These are phyloP conservation scores for Phytophthora hybrid DNA, from an alignment of 352 stramenopile genomes.

Conservation along the genomic window DNA sequence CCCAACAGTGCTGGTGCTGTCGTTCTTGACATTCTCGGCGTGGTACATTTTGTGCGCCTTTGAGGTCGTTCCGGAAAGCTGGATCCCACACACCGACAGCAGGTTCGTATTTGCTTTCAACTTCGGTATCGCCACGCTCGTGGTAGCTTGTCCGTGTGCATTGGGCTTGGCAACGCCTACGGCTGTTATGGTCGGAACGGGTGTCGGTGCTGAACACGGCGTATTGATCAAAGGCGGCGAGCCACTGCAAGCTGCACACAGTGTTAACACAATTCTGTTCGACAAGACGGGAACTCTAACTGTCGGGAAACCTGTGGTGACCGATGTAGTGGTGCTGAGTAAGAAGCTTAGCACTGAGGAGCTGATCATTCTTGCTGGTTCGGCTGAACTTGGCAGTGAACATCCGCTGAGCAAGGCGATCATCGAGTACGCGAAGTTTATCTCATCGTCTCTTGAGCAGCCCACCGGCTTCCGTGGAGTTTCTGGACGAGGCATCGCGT, in stretches of 20 bases:
- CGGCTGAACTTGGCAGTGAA: constrained; percentile 93
- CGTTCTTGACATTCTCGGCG: constrained; percentile 94
- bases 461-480: constrained; percentile 84
- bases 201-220: constrained; percentile 95
- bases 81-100: constrained; percentile 78
- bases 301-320: constrained; percentile 90
- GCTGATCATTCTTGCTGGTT: constrained; percentile 91
- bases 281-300: constrained; percentile 99
- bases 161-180: constrained; percentile 98
- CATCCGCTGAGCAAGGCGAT: constrained; percentile 95
- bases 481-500: constrained; percentile 90
- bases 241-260: constrained; percentile 92
- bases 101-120: constrained; percentile 96
- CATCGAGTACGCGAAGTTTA: constrained; percentile 92
- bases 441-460: constrained; percentile 78
- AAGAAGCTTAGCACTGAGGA: constrained; percentile 83
- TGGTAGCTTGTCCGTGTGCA: constrained; percentile 99
- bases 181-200: constrained; percentile 98
- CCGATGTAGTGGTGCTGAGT: constrained; percentile 83
- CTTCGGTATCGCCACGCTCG: constrained; percentile 97
- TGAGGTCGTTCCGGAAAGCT: constrained; percentile 66
- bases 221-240: constrained; percentile 99
- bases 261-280: constrained; percentile 97
- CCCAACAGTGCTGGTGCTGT: constrained; percentile 93
- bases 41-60: constrained; percentile 92